phyloP scores from a whole-genome alignment of 148 eudicot genomes.

The Chenopodium quinoa region DNA sequence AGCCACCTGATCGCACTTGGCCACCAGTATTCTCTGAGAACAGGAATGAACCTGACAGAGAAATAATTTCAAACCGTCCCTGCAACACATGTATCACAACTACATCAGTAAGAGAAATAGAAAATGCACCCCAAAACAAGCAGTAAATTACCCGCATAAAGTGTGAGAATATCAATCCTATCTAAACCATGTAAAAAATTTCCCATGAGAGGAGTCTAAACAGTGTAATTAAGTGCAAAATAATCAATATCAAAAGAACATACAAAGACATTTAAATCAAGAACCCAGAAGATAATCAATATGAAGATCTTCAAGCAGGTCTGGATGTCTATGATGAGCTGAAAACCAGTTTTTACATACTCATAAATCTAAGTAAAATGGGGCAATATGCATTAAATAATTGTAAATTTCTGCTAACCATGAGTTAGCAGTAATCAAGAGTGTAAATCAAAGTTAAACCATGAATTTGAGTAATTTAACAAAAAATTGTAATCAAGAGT shows the following conservation, averaged over 20 bases:
- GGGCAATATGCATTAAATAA: background rate
- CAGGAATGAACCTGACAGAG: constrained; percentile 76
- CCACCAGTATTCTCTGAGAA: constrained; percentile 58
- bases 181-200: background rate
- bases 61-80: constrained; percentile 92
- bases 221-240: background rate
- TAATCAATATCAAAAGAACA: background rate
- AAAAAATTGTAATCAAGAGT: background rate
- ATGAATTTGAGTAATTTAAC: background rate
- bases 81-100: constrained; percentile 33
- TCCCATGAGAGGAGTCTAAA: background rate
- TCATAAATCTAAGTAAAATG: background rate
- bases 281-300: background rate
- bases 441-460: background rate
- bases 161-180: too few relatives aligned
- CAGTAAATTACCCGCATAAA: background rate
- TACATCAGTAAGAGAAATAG: background rate
- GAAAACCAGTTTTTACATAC: background rate
- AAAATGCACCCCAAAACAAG: background rate
- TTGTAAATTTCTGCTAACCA: background rate
- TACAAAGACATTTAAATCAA: background rate
- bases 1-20: constrained; percentile 58
- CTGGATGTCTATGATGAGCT: background rate
- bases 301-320: background rate
- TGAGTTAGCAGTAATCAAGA: background rate